phyloP scores from a whole-genome alignment of 2,329 filamentous ascomycete genomes.

The Diaporthe citri region DNA sequence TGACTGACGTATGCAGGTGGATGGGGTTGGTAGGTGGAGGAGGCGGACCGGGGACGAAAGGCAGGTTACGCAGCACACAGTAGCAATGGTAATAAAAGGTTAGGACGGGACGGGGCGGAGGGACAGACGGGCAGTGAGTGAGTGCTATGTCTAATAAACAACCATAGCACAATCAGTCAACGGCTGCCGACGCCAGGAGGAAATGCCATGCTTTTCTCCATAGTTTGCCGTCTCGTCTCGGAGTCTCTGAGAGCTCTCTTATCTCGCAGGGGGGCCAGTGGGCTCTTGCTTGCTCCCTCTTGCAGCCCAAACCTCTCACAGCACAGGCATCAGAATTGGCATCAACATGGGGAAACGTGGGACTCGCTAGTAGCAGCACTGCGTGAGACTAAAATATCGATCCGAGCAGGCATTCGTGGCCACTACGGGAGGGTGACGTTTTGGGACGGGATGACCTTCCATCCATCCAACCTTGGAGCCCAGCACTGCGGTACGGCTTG shows the following conservation, averaged over 20 bases:
- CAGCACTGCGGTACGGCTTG: conserved; percentile 25
- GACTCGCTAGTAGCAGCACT: conserved; percentile 32
- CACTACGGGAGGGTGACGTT: background rate
- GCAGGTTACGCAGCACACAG: background rate
- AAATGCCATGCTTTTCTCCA: conserved; percentile 23
- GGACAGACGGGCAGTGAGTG: background rate
- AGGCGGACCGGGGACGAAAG: conserved; percentile 1
- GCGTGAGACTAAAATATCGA: conserved; percentile 24
- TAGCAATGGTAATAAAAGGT: background rate
- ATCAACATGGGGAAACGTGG: conserved; percentile 20
- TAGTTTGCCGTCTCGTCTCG: conserved; percentile 3
- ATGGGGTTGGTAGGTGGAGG: conserved; percentile 3
- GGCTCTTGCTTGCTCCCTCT: background rate
- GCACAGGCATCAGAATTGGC: conserved; percentile 16
- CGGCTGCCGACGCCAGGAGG: background rate
- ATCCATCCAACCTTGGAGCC: conserved; percentile 27
- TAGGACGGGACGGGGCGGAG: background rate
- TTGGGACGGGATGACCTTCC: background rate
- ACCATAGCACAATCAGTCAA: background rate
- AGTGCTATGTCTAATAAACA: background rate
- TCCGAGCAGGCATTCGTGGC: conserved; percentile 19
- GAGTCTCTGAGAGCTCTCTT: background rate
- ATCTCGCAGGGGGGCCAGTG: background rate
- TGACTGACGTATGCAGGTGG: conserved; percentile 30
- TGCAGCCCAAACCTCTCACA: conserved; percentile 17